Conservation (phyloP, 2,329 filamentous ascomycete species). For the Aspergillus nomiae region DNA sequence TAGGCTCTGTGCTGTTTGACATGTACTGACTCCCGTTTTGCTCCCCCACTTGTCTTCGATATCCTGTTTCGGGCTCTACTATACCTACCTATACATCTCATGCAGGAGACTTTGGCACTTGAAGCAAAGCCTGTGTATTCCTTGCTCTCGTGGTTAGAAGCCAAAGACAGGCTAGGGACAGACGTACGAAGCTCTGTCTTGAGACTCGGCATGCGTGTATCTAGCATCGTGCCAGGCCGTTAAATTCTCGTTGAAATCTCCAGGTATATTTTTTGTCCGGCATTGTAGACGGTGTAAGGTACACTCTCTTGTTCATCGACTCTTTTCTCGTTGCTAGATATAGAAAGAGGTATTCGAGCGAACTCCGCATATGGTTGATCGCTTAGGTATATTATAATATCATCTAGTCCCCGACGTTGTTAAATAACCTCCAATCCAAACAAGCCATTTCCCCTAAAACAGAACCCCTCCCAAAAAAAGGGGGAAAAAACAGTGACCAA, state of each 20-base stretch:
- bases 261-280: neutral
- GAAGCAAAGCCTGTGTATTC: neutral
- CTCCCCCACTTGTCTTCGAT: neutral
- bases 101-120: neutral
- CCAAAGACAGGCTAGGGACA: neutral
- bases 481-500: neutral
- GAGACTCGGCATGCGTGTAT: slow-evolving; percentile 13
- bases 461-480: neutral
- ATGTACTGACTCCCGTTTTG: neutral
- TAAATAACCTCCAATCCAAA: neutral
- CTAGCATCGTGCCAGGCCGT: slow-evolving; percentile 12
- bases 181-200: slow-evolving; percentile 7
- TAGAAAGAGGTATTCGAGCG: neutral
- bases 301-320: neutral
- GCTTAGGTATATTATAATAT: neutral
- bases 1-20: slow-evolving; percentile 3
- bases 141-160: neutral
- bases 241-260: neutral
- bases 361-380: too few relatives aligned
- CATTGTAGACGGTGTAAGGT: neutral
- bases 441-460: neutral
- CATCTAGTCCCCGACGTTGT: neutral
- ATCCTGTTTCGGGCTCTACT: slow-evolving; percentile 2
- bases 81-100: neutral
- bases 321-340: neutral